Evolutionary conservation across 768 basidiomycete genomes (phyloP).

Genomic region (Kondoa malvinella): DNA sequence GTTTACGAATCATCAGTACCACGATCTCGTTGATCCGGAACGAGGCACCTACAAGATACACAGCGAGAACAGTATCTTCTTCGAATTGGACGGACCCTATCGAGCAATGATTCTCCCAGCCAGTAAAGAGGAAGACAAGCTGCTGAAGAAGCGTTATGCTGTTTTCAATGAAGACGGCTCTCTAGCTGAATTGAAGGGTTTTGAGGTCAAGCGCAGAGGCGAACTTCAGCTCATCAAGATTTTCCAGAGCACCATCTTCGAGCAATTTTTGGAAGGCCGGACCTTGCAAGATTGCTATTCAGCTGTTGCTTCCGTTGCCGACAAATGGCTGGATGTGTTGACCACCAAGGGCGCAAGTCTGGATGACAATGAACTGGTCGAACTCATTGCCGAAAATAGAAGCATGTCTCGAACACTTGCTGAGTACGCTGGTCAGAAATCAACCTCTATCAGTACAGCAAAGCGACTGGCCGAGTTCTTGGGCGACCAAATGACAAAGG

Average conservation of each 20-base stretch:
- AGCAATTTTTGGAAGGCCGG: slow-evolving; percentile 81
- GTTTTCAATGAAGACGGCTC: slow-evolving; percentile 97
- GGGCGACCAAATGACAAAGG: slow-evolving; percentile 97
- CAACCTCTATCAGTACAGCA: slow-evolving; percentile 94
- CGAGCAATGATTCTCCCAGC: slow-evolving; percentile 97
- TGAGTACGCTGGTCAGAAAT: slow-evolving; percentile 91
- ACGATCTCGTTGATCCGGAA: slow-evolving; percentile 60
- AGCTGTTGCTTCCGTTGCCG: slow-evolving; percentile 77
- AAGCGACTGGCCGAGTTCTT: slow-evolving; percentile 87
- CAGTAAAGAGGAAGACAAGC: slow-evolving; percentile 96
- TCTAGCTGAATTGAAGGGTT: slow-evolving; percentile 95
- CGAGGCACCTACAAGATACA: slow-evolving; percentile 69
- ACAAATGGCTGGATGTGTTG: slow-evolving; percentile 94
- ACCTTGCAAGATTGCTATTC: slow-evolving; percentile 92
- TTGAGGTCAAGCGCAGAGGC: slow-evolving; percentile 94
- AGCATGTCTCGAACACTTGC: slow-evolving; percentile 94
- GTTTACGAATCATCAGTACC: slow-evolving; percentile 97
- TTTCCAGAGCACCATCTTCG: slow-evolving; percentile 96
- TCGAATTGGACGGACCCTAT: slow-evolving; percentile 96
- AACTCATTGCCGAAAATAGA: slow-evolving; percentile 93
- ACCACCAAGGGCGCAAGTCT: slow-evolving; percentile 71
- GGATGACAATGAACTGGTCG: slow-evolving; percentile 79
- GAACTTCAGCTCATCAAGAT: slow-evolving; percentile 98
- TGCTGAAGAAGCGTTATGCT: slow-evolving; percentile 95
- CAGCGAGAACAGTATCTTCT: slow-evolving; percentile 97